Conservation (phyloP, 2,329 filamentous ascomycete species). For the Verticillium longisporum region DNA sequence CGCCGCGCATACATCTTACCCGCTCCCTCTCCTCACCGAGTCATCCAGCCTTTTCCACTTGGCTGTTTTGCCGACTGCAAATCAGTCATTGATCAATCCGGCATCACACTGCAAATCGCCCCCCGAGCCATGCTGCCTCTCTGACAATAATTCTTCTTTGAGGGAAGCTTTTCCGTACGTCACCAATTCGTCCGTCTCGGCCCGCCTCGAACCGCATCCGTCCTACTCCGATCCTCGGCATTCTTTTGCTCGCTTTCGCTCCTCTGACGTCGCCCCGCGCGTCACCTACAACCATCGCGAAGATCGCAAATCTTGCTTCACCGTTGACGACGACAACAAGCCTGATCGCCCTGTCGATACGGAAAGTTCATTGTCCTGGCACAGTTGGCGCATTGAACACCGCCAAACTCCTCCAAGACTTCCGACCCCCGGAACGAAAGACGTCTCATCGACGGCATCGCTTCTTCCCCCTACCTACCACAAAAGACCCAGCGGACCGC, state of each 20-base stretch:
- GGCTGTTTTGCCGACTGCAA: not conserved
- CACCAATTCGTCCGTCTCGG: not conserved
- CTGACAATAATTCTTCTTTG: not conserved
- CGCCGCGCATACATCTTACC: not conserved
- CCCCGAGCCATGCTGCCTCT: slow-evolving; percentile 1
- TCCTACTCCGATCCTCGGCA: slow-evolving; percentile 12
- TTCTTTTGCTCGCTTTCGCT: slow-evolving; percentile 1
- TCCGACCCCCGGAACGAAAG: not conserved
- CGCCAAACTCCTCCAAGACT: not conserved
- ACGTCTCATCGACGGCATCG: not conserved
- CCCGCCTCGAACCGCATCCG: slow-evolving; percentile 1
- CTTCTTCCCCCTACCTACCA: not conserved
- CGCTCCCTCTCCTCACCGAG: not conserved
- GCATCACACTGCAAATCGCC: not conserved
- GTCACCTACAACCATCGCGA: not conserved
- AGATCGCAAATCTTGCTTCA: not conserved
- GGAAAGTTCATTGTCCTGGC: not conserved
- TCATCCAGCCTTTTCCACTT: not conserved
- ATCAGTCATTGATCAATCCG: not conserved
- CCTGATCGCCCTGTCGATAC: not conserved
- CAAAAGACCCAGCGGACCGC: not conserved
- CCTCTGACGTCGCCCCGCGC: not conserved
- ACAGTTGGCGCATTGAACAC: not conserved
- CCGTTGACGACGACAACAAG: not conserved
- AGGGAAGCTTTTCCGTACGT: not conserved